A percentile compares a stretch with the other conserved stretches of the same genome.
Evolutionary conservation across 2,329 filamentous ascomycete genomes (phyloP).

Genomic region (Epichloe sibirici): DNA sequence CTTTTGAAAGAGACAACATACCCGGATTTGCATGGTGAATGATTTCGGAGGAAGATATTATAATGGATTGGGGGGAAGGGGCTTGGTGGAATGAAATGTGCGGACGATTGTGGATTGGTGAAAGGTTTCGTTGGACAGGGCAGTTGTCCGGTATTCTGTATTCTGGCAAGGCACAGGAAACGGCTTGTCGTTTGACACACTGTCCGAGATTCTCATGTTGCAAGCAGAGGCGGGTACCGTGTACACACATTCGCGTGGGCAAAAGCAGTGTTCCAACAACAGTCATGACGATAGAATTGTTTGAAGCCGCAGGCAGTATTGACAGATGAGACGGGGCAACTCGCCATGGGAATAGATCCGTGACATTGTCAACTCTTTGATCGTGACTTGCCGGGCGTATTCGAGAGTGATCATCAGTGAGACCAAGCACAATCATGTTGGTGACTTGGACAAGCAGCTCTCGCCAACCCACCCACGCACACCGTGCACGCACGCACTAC

Average conservation of each 20-base stretch:
- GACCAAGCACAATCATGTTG: not conserved
- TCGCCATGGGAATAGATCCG: no score
- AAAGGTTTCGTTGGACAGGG: not conserved
- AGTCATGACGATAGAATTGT: not conserved
- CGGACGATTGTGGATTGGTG: not conserved
- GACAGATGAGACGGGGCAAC: no score
- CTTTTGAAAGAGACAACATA: constrained; percentile 14
- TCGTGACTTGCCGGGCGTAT: no score
- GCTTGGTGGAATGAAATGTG: not conserved
- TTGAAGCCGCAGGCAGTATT: not conserved
- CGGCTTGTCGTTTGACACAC: not conserved
- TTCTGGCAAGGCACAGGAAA: not conserved
- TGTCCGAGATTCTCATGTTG: not conserved
- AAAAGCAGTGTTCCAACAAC: not conserved
- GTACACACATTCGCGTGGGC: not conserved
- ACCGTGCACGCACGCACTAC: no score
- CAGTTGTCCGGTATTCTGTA: not conserved
- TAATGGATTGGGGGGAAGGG: not conserved
- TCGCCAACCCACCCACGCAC: constrained; percentile 2
- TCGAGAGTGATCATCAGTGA: no score
- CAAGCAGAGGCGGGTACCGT: not conserved
- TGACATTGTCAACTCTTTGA: no score
- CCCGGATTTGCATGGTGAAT: constrained; percentile 15
- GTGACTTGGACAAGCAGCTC: not conserved
- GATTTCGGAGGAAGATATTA: constrained; percentile 10